Base-by-base conservation (phyloP, 2,329 filamentous ascomycete genomes). In the Cadophora luteo-olivacea region DNA sequence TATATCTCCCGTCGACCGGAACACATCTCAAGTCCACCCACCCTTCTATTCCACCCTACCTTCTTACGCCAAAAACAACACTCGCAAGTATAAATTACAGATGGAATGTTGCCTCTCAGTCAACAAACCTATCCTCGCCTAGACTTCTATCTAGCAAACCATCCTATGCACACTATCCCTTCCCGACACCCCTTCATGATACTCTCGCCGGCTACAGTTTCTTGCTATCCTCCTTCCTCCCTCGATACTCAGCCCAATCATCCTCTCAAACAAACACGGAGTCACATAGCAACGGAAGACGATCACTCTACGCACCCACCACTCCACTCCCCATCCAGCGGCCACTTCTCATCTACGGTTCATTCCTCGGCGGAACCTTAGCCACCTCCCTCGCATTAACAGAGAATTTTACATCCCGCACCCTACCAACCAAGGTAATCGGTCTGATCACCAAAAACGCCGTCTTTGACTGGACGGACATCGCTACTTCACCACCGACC, bases 401-500 rank as follows among this genome's bases (percentile, higher is more conserved):
- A 1, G 86, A 89, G 75, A 79, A 83, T 1, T 80, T 68, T 72
- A 79, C 1, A 16, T 74, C 38, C 81, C 86, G 74, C 81, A 80
- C 32, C 11, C 80, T 36, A 2, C 69, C 69, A 11, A 68, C 68
- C 5, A 65, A 62, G 24, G 80, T 90, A 54, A 82, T 85, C 11
- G 87, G 87, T 8, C 77, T 89, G 38, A 78, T 87, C 19, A 82
- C 84, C 8, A 85, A 85, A 77, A 87, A 90, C 71, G 88, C 87
- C 52, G 82, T 90, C 68, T 90, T 88, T 78, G 85, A 90, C 79
- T 90, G 88, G 88, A 87, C 86, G 67, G 85, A 82, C 76, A 86
- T 89, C 68, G 81, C 88, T 5, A 85, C 0, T 82, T 85, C 70
- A 29, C 45, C 38, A 11, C 29, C 32, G 22, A 22, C 61, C 14